Conservation (phyloP, 495 filamentous ascomycete species). For the Rusavskia elegans region DNA sequence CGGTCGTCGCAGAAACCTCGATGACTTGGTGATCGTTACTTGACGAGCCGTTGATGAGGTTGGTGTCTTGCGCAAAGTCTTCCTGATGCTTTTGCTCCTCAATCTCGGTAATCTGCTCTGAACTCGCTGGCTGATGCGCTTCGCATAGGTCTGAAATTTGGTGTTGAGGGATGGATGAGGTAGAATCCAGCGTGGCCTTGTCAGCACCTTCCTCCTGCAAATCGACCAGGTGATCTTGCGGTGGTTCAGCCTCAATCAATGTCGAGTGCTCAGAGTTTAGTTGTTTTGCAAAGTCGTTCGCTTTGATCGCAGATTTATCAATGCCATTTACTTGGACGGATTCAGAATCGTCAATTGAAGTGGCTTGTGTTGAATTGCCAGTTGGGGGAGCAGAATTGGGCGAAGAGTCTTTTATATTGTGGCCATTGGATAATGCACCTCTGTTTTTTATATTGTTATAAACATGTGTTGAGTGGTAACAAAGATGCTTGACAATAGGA, state of each 20-base stretch:
- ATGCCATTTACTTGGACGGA: constrained; percentile 4
- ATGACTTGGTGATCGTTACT: not conserved
- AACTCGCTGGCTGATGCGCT: constrained; percentile 4
- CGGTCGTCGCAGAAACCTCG: not conserved
- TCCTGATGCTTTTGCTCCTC: constrained; percentile 7
- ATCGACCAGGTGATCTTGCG: not conserved
- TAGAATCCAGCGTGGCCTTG: constrained; percentile 1
- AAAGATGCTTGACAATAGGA: not conserved
- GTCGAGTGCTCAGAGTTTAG: not conserved
- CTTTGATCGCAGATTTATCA: not conserved
- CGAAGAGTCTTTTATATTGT: constrained; percentile 6
- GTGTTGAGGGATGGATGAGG: constrained; percentile 8
- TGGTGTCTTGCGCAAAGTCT: constrained; percentile 4
- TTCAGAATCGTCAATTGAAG: constrained; percentile 4
- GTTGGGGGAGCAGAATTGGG: constrained; percentile 5
- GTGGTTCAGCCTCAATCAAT: not conserved
- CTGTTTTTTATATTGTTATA: not conserved
- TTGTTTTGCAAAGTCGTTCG: not conserved
- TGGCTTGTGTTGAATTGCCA: constrained; percentile 8
- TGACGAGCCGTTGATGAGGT: constrained; percentile 7
- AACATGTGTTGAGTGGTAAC: not conserved
- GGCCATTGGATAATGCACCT: constrained; percentile 3
- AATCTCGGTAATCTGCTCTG: constrained; percentile 1
- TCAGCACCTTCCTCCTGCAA: not conserved
- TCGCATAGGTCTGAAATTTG: constrained; percentile 14